A percentile compares a stretch with the other conserved stretches of the same genome.
Conservation (phyloP, 176 grass and related monocot species). For the Carex pumila region DNA sequence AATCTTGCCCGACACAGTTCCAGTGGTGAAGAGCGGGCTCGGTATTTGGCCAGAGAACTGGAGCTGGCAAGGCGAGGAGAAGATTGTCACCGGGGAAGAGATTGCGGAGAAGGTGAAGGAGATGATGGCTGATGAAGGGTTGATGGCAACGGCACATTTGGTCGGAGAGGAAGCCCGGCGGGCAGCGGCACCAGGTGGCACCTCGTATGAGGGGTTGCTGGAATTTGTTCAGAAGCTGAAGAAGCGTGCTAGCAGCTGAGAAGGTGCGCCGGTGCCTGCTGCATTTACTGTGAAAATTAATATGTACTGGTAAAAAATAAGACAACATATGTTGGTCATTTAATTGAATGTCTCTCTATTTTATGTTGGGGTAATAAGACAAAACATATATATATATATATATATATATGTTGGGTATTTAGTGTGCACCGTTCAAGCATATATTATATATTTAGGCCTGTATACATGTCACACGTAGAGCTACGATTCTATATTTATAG, state of each 20-base stretch:
- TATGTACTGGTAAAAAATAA: too few species aligned
- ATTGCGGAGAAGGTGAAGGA: conserved; percentile 38
- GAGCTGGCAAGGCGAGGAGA: conserved; percentile 37
- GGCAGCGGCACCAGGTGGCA: conserved; percentile 29
- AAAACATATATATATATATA: too few species aligned
- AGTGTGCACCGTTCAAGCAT: too few species aligned
- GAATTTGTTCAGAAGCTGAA: conserved; percentile 21
- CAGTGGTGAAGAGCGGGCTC: conserved; percentile 6
- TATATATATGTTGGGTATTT: too few species aligned
- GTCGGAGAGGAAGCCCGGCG: conserved; percentile 9
- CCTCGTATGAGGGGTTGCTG: conserved; percentile 12
- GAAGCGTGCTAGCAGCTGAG: background rate
- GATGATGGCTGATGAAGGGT: conserved; percentile 25
- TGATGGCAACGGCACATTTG: background rate
- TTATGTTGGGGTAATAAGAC: too few species aligned
- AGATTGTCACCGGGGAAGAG: conserved; percentile 31
- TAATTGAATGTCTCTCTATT: too few species aligned
- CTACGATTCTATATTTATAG: too few species aligned
- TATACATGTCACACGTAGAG: too few species aligned
- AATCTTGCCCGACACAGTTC: background rate
- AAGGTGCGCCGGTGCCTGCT: background rate
- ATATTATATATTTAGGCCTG: too few species aligned
- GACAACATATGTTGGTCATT: too few species aligned
- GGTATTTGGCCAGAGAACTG: conserved; percentile 44
- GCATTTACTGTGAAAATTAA: too few species aligned